These are phyloP conservation scores for Triangularia verruculosa DNA, from an alignment of 2,329 filamentous ascomycete genomes.

Conservation along the genomic window DNA sequence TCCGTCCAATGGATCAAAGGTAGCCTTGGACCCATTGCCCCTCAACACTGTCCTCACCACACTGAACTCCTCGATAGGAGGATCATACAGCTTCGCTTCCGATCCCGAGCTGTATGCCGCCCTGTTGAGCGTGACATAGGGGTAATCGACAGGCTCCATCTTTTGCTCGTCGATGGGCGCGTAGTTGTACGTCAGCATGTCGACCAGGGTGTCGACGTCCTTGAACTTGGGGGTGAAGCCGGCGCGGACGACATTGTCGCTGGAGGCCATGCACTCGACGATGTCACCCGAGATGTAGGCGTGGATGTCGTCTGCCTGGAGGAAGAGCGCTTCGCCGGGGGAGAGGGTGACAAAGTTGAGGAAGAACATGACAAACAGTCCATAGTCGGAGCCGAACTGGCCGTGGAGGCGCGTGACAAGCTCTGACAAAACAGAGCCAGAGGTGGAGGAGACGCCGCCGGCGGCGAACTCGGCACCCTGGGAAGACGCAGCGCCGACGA, in stretches of 20 bases:
- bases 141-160: constrained; percentile 81
- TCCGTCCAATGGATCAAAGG: constrained; percentile 81
- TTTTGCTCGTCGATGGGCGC: constrained; percentile 94
- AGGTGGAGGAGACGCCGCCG: constrained; percentile 64
- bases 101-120: constrained; percentile 76
- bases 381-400: constrained; percentile 87
- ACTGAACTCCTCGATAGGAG: constrained; percentile 93
- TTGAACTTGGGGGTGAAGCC: constrained; percentile 99
- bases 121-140: constrained; percentile 80
- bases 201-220: constrained; percentile 82
- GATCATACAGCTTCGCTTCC: constrained; percentile 76
- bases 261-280: constrained; percentile 97
- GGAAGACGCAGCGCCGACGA: constrained; percentile 67
- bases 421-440: constrained; percentile 68
- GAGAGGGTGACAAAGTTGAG: constrained; percentile 89
- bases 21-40: constrained; percentile 71
- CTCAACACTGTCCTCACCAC: constrained; percentile 80
- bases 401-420: constrained; percentile 74
- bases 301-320: constrained; percentile 95
- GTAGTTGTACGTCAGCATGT: constrained; percentile 93
- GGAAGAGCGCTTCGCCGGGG: constrained; percentile 90
- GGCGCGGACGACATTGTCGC: constrained; percentile 97
- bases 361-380: constrained; percentile 94
- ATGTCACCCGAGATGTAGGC: constrained; percentile 93
- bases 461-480: constrained; percentile 73